Percentiles rank a stretch among this genome's conserved stretches.
These are phyloP conservation scores for Leccinum imitatum DNA, from an alignment of 768 basidiomycete species.

Conservation along the genomic window DNA sequence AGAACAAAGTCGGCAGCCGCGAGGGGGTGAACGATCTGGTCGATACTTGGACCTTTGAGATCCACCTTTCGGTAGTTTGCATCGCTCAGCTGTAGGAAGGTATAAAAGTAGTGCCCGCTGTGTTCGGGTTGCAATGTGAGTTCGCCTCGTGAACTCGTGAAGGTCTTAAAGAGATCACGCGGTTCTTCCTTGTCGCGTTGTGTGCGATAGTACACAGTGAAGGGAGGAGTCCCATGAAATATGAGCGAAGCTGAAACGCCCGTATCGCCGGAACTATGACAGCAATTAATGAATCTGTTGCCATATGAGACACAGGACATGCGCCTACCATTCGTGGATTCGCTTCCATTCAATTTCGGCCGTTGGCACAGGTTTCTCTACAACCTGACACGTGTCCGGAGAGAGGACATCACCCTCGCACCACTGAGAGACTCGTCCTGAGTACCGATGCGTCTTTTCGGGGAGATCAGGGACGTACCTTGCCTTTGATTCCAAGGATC, in stretches of 20 bases:
- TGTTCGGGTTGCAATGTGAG: slow-evolving; percentile 82
- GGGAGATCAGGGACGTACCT: slow-evolving; percentile 35
- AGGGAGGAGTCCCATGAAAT: slow-evolving; percentile 87
- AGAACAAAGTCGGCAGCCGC: slow-evolving; percentile 75
- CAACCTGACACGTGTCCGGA: slow-evolving; percentile 76
- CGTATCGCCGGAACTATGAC: slow-evolving; percentile 77
- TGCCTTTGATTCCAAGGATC: slow-evolving; percentile 68
- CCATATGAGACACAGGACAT: slow-evolving; percentile 4
- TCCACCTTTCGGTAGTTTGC: slow-evolving; percentile 77
- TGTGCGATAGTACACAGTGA: slow-evolving; percentile 75
- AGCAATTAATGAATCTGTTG: slow-evolving; percentile 4
- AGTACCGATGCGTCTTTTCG: background rate
- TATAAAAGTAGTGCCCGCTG: slow-evolving; percentile 87
- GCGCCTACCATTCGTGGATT: slow-evolving; percentile 80
- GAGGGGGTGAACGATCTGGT: slow-evolving; percentile 87
- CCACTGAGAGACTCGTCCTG: slow-evolving; percentile 38
- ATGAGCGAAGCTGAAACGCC: slow-evolving; percentile 87
- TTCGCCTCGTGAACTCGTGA: slow-evolving; percentile 72
- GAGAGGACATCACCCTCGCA: slow-evolving; percentile 84
- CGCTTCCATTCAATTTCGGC: slow-evolving; percentile 88
- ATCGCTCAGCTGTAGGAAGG: slow-evolving; percentile 78
- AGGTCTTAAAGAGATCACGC: slow-evolving; percentile 57
- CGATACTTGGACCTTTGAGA: slow-evolving; percentile 73
- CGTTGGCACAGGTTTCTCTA: slow-evolving; percentile 72
- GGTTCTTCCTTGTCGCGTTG: slow-evolving; percentile 69